Evolutionary conservation across 257 asterid species (phyloP).

Genomic region (Gentiana straminea): DNA sequence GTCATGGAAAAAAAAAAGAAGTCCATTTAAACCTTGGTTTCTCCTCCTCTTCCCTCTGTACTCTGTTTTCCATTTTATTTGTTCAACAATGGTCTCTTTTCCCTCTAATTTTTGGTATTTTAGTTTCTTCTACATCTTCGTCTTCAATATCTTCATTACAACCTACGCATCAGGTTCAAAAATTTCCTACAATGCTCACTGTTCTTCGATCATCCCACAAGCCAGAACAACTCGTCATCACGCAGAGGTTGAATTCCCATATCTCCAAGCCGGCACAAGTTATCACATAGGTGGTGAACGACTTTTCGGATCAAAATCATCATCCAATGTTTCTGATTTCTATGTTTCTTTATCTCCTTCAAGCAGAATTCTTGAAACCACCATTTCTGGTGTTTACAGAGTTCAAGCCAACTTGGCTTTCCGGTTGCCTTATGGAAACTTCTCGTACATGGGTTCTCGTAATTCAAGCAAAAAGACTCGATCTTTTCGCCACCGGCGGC

Average conservation of each 20-base stretch:
- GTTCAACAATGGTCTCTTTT: slow-evolving; percentile 2
- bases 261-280: background rate
- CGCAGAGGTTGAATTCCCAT: background rate
- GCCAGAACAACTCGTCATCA: slow-evolving; percentile 5
- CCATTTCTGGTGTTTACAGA: slow-evolving; percentile 19
- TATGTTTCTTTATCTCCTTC: slow-evolving; percentile 14
- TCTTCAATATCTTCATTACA: slow-evolving; percentile 9
- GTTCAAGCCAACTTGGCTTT: slow-evolving; percentile 27
- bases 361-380: slow-evolving; percentile 21
- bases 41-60: no score
- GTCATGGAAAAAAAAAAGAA: no score
- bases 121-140: slow-evolving; percentile 8
- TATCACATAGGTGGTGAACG: slow-evolving; percentile 21
- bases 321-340: slow-evolving; percentile 1
- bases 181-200: slow-evolving; percentile 30
- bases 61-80: no score
- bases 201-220: slow-evolving; percentile 39
- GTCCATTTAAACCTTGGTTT: no score
- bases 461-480: no score
- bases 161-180: slow-evolving; percentile 3
- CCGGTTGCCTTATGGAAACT: slow-evolving; percentile 6
- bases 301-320: slow-evolving; percentile 9
- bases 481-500: background rate
- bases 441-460: slow-evolving; percentile 9
- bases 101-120: background rate